Evolutionary conservation across 805 yeast species (phyloP), one percentile per base, ranked within the genome.

Genomic region (Priceomyces castillae): DNA sequence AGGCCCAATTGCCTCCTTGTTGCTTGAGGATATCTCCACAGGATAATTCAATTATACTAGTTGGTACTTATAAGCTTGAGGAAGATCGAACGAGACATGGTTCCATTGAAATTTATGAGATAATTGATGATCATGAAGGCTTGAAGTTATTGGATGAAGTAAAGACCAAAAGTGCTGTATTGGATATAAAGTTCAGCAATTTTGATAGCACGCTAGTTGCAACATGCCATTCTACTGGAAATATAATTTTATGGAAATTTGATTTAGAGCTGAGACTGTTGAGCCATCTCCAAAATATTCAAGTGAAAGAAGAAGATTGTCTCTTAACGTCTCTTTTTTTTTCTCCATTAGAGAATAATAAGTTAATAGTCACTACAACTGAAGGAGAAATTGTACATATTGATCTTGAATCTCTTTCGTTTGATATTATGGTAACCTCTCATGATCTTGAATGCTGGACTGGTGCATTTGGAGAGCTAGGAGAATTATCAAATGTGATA

Each of bases 401-500:
- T 1, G 69, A 71, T 20, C 64, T 52, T n/a, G 47, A 23, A 20
- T 49, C 45, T 14, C 48, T 25, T 26, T 50, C 40, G 5, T 46
- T 16, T 14, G 53, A 50, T 11, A 44, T 43, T n/a, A 63, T 77
- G 28, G 46, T 57, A 7, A 58, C 74, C 1, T 44, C 62, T 0
- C 97, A 92, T 59, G 71, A 75, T 7, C 63, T 90, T 26, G 97
- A 92, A 61, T 87, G 95, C 46, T 90, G 98, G 98, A 86, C 86
- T 4, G 86, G 88, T 4, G 79, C 79, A 2, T 86, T 82, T 65
- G 90, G 87, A 7, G 74, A 73, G 36, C 50, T 67, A 18, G 77
- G 78, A 6, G 77, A 76, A 2, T 58, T 84, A 34, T 58, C 69
- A 12, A 65, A 80, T 44, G 80, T 87, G 0, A 69, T 89, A 0